phyloP scores from a whole-genome alignment of 345 rosid genomes.

The Laguncularia racemosa region DNA sequence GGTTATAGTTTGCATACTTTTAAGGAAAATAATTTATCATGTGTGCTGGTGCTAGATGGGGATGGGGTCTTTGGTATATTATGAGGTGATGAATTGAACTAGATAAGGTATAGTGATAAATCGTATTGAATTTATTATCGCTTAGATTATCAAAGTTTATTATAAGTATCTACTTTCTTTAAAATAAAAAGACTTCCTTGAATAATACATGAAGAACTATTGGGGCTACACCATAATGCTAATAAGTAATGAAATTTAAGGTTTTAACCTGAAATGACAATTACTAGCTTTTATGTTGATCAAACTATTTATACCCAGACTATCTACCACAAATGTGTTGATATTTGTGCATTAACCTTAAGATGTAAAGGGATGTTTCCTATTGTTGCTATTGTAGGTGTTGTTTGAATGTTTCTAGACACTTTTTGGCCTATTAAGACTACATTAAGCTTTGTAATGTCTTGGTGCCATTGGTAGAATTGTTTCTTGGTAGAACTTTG shows the following conservation, averaged over 20 bases:
- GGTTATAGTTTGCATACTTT: too few species aligned
- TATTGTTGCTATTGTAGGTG: constrained; percentile 75
- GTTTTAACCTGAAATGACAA: constrained; percentile 59
- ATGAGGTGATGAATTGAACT: too few species aligned
- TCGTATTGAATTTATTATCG: too few species aligned
- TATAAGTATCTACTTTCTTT: too few species aligned
- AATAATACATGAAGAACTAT: background rate
- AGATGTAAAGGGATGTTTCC: constrained; percentile 77
- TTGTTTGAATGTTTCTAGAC: constrained; percentile 59
- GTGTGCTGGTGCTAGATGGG: too few species aligned
- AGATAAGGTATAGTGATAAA: too few species aligned
- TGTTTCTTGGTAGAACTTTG: constrained; percentile 38
- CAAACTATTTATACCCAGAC: constrained; percentile 43
- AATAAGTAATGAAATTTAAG: constrained; percentile 36
- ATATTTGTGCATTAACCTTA: constrained; percentile 57
- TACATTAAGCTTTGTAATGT: constrained; percentile 59
- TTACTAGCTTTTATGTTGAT: constrained; percentile 68
- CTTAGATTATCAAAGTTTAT: too few species aligned
- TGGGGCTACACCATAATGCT: too few species aligned
- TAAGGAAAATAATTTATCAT: too few species aligned
- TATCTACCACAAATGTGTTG: constrained; percentile 67
- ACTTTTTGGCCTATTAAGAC: constrained; percentile 44
- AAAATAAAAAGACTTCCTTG: background rate
- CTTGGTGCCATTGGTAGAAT: constrained; percentile 78
- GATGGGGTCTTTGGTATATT: too few species aligned